phyloP scores from a whole-genome alignment of 352 stramenopile species.

The Phytopythium chamaehyphon region DNA sequence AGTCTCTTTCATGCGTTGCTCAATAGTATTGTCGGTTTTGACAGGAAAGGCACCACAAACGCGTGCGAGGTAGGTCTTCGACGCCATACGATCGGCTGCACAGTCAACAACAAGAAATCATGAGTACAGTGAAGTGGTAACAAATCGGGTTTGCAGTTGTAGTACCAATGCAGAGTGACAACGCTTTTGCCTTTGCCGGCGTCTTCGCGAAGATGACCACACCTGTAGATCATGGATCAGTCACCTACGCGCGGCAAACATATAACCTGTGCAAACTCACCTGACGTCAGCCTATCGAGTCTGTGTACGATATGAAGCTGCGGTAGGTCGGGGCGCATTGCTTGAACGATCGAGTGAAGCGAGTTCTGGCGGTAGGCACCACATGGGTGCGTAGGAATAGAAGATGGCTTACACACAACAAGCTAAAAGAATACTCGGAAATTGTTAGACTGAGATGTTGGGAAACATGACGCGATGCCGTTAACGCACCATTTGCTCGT shows the following conservation, averaged over 20 bases:
- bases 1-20: conserved; percentile 34
- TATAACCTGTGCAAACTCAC: no score
- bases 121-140: no score
- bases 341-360: conserved; percentile 79
- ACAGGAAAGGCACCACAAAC: conserved; percentile 87
- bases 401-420: conserved; percentile 88
- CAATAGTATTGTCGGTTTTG: conserved; percentile 22
- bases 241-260: no score
- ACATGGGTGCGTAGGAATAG: conserved; percentile 93
- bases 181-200: conserved; percentile 54
- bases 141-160: background rate
- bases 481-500: conserved; percentile 59
- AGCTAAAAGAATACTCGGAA: conserved; percentile 31
- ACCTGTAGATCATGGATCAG: conserved; percentile 21
- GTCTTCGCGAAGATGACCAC: conserved; percentile 86
- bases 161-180: conserved; percentile 73
- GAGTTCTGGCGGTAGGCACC: conserved; percentile 95
- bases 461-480: background rate
- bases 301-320: conserved; percentile 92
- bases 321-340: conserved; percentile 61
- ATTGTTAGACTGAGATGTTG: background rate
- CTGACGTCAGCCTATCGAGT: conserved; percentile 95
- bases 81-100: conserved; percentile 73
- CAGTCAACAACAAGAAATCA: background rate
- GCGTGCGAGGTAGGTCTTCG: conserved; percentile 95